These are phyloP conservation scores for Thelonectria rubi DNA, from an alignment of 2,329 filamentous ascomycete species.

Conservation along the genomic window DNA sequence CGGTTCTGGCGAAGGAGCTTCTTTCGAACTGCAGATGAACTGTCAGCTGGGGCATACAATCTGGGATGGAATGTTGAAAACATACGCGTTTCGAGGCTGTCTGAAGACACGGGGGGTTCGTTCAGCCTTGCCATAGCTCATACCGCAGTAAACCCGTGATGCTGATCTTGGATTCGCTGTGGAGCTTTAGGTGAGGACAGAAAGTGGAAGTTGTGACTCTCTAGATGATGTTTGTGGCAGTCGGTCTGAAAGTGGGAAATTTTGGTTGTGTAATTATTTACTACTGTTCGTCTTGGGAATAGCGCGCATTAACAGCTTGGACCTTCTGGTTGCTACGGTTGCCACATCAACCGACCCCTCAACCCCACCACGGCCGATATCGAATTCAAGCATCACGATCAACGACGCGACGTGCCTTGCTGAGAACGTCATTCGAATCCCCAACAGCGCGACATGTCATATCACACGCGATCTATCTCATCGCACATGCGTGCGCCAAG, in stretches of 20 bases:
- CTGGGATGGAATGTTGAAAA: conserved; percentile 33
- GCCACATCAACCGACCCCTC: conserved; percentile 19
- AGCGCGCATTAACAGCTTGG: conserved; percentile 28
- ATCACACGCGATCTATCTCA: conserved; percentile 65
- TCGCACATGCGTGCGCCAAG: conserved; percentile 74
- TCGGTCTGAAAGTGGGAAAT: conserved; percentile 39
- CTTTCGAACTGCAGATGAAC: conserved; percentile 69
- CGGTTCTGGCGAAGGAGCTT: conserved; percentile 85
- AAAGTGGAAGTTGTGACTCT: conserved; percentile 25
- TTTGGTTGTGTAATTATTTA: conserved; percentile 49
- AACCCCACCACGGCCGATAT: conserved; percentile 41
- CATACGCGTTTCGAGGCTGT: conserved; percentile 77
- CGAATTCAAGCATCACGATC: conserved; percentile 17
- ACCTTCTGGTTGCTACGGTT: conserved; percentile 44
- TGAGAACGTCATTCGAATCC: neutral
- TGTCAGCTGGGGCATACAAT: conserved; percentile 26
- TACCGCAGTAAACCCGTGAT: conserved; percentile 37
- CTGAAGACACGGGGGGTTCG: conserved; percentile 73
- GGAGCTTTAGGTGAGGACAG: conserved; percentile 27
- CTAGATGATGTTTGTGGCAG: conserved; percentile 36
- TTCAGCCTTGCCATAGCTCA: conserved; percentile 82
- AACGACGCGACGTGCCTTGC: conserved; percentile 9
- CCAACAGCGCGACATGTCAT: conserved; percentile 57
- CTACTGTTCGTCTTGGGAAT: conserved; percentile 42
- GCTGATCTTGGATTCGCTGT: conserved; percentile 24